Conservation (phyloP, 2,329 filamentous ascomycete genomes). For the Aspergillus aculeatinus region DNA sequence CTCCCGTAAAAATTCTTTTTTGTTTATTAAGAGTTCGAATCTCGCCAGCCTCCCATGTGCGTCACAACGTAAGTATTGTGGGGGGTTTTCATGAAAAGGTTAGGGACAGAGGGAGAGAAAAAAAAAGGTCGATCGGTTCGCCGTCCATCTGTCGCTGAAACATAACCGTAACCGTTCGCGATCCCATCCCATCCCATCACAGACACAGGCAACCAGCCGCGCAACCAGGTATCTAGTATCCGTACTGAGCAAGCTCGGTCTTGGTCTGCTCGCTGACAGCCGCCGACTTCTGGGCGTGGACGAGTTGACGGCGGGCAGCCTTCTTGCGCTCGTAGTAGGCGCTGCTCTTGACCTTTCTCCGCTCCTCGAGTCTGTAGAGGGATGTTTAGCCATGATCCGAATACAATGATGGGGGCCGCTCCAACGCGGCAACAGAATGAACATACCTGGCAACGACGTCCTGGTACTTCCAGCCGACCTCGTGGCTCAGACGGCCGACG, state of each 20-base stretch:
- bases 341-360: constrained; percentile 98
- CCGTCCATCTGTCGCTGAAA: constrained; percentile 41
- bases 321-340: constrained; percentile 99
- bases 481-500: constrained; percentile 93
- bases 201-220: constrained; percentile 43
- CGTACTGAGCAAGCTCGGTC: constrained; percentile 82
- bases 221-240: constrained; percentile 68
- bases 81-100: constrained; percentile 36
- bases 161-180: constrained; percentile 42
- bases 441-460: constrained; percentile 96
- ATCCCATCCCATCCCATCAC: constrained; percentile 42
- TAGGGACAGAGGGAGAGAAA: constrained; percentile 25
- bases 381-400: constrained; percentile 21
- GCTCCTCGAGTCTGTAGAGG: constrained; percentile 82
- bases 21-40: constrained; percentile 36
- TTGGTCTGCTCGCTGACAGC: constrained; percentile 82
- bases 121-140: constrained; percentile 44
- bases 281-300: constrained; percentile 89
- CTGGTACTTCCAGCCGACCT: constrained; percentile 99
- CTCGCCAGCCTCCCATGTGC: constrained; percentile 32
- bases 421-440: constrained; percentile 7
- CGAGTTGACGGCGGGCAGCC: constrained; percentile 84
- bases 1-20: constrained; percentile 39
- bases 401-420: not conserved
- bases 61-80: constrained; percentile 37